Percentiles rank a stretch among this genome's conserved stretches.
Evolutionary conservation across 805 yeast genomes (phyloP).

Genomic region (Teunomyces aglyptinius): DNA sequence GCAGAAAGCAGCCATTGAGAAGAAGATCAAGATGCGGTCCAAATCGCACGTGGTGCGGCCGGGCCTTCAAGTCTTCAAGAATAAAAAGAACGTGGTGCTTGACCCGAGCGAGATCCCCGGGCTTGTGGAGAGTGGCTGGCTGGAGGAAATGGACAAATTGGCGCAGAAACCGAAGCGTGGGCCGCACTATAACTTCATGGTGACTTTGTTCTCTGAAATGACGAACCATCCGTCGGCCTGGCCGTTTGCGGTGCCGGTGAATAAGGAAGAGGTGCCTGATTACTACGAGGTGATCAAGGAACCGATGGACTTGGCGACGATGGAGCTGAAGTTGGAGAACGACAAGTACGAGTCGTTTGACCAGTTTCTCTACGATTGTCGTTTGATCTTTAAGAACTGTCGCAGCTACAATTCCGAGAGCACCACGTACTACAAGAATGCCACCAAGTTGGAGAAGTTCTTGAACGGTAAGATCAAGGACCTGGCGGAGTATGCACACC

Average conservation of each 20-base stretch:
- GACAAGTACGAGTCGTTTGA: conserved; percentile 90
- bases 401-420: conserved; percentile 89
- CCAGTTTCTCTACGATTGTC: conserved; percentile 85
- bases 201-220: conserved; percentile 79
- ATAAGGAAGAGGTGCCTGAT: conserved; percentile 91
- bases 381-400: conserved; percentile 85
- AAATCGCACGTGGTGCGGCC: conserved; percentile 77
- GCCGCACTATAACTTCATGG: conserved; percentile 93
- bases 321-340: conserved; percentile 90
- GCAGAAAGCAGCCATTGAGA: conserved; percentile 88
- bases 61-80: conserved; percentile 71
- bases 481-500: conserved; percentile 85
- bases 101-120: conserved; percentile 89
- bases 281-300: conserved; percentile 95
- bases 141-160: conserved; percentile 94
- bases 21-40: conserved; percentile 76
- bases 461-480: conserved; percentile 80
- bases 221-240: conserved; percentile 96
- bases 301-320: conserved; percentile 96
- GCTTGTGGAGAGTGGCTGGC: conserved; percentile 92
- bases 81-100: conserved; percentile 43
- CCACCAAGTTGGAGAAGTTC: conserved; percentile 89
- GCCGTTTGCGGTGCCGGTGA: conserved; percentile 96
- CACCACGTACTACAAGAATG: conserved; percentile 94
- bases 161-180: conserved; percentile 94